Conservation (phyloP, 148 eudicot species). For the Amaranthus hypochondriacus region DNA sequence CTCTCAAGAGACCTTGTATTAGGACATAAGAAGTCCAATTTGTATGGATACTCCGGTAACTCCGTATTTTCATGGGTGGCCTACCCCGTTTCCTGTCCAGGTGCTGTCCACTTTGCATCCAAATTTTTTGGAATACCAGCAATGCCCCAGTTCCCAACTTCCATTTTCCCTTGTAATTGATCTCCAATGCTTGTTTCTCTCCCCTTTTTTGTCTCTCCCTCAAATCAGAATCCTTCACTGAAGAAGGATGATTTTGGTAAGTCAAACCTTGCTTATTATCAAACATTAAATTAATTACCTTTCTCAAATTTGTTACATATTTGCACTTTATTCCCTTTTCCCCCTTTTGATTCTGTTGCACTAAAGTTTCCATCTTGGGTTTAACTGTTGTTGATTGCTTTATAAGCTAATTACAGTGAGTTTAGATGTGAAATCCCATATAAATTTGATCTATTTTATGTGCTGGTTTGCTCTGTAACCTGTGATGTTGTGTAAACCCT, state of each 20-base stretch:
- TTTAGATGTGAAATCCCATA: not conserved
- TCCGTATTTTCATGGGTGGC: not conserved
- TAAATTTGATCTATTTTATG: not conserved
- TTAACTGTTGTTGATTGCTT: not conserved
- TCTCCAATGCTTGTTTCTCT: not conserved
- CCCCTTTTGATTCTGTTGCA: not conserved
- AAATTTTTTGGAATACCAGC: constrained; percentile 8
- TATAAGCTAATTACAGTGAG: not conserved
- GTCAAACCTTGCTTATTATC: not conserved
- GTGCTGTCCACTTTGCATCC: constrained; percentile 10
- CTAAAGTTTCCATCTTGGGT: constrained; percentile 9
- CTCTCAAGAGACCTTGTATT: too few relatives aligned
- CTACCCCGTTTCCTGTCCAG: constrained; percentile 8
- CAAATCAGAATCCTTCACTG: not conserved
- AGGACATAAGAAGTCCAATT: too few relatives aligned
- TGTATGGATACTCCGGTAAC: not conserved
- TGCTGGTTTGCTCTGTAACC: not conserved
- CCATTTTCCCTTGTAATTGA: not conserved
- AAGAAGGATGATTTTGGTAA: constrained; percentile 14
- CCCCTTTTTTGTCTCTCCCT: not conserved
- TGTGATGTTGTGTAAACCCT: constrained; percentile 18
- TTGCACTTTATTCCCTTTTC: not conserved
- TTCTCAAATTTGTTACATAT: not conserved
- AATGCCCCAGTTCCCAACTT: not conserved
- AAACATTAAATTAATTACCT: not conserved